Percentiles rank a stretch among this genome's conserved stretches.
These are phyloP conservation scores for Pascua sp. DNA, from an alignment of 1,284 basidiomycete genomes.

Conservation along the genomic window DNA sequence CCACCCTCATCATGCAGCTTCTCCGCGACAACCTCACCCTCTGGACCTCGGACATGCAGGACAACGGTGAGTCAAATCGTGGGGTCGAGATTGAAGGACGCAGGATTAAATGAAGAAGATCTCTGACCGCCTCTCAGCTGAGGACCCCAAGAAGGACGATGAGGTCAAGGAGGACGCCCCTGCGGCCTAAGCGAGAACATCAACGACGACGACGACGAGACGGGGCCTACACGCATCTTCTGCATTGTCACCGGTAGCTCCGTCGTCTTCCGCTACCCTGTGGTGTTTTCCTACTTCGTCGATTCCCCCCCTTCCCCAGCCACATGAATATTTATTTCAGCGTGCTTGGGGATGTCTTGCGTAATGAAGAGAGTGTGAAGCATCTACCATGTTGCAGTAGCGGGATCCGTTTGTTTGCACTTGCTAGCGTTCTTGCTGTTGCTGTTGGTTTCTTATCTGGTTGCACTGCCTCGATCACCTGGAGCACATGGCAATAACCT, in stretches of 20 bases:
- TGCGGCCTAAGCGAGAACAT: slow-evolving; percentile 29
- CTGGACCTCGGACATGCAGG: slow-evolving; percentile 92
- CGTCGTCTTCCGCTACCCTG: slow-evolving; percentile 17
- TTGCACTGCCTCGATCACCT: too few species aligned
- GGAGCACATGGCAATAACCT: too few species aligned
- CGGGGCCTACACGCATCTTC: slow-evolving; percentile 18
- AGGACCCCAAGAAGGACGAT: slow-evolving; percentile 38
- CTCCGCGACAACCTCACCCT: slow-evolving; percentile 97
- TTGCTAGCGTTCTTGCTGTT: too few species aligned
- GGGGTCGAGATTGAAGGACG: neutral
- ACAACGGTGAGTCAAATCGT: slow-evolving; percentile 26
- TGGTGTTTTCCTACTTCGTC: slow-evolving; percentile 24
- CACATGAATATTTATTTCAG: slow-evolving; percentile 25
- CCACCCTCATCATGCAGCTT: slow-evolving; percentile 97
- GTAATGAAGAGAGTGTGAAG: slow-evolving; percentile 20
- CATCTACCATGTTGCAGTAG: neutral
- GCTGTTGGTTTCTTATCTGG: too few species aligned
- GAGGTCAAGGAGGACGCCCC: slow-evolving; percentile 42
- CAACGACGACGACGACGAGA: slow-evolving; percentile 17
- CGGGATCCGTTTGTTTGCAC: too few species aligned
- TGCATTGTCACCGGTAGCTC: slow-evolving; percentile 19
- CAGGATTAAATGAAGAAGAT: neutral
- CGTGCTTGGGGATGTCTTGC: slow-evolving; percentile 10
- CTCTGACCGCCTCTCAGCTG: slow-evolving; percentile 7
- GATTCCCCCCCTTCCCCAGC: slow-evolving; percentile 16